A percentile compares a stretch with the other conserved stretches of the same genome.
Evolutionary conservation across 345 rosid genomes (phyloP).

Genomic region (Raphanus raphanistrum): DNA sequence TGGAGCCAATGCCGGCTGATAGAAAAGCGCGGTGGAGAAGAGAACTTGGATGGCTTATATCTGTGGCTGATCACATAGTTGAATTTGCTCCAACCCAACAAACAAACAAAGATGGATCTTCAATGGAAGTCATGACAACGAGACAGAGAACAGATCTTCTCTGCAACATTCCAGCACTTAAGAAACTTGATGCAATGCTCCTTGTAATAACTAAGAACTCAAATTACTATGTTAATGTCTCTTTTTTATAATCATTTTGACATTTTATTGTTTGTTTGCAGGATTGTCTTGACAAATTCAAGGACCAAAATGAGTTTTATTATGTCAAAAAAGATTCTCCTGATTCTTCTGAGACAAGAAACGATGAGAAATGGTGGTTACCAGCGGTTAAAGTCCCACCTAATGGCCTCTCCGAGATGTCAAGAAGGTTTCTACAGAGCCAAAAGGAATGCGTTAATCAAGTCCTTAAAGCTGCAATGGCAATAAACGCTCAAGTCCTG

Average conservation of each 20-base stretch:
- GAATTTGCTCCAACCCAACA: slow-evolving; percentile 71
- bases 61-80: slow-evolving; percentile 67
- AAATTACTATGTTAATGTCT: slow-evolving; percentile 6
- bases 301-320: slow-evolving; percentile 63
- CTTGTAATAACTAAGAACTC: slow-evolving; percentile 53
- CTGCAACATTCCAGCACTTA: slow-evolving; percentile 88
- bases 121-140: slow-evolving; percentile 81
- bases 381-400: slow-evolving; percentile 76
- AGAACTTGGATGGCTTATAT: slow-evolving; percentile 71
- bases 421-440: slow-evolving; percentile 69
- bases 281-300: slow-evolving; percentile 85
- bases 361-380: slow-evolving; percentile 92
- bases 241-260: not conserved
- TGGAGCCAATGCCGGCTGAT: slow-evolving; percentile 68
- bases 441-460: slow-evolving; percentile 90
- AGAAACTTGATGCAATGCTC: slow-evolving; percentile 91
- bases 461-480: slow-evolving; percentile 95
- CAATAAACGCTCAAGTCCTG: slow-evolving; percentile 82
- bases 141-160: slow-evolving; percentile 82
- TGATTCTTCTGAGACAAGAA: slow-evolving; percentile 57
- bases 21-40: slow-evolving; percentile 60
- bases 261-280: slow-evolving; percentile 22
- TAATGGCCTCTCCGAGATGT: slow-evolving; percentile 67
- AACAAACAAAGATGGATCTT: slow-evolving; percentile 53
- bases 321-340: slow-evolving; percentile 70